Evolutionary conservation across 2,329 filamentous ascomycete genomes (phyloP).

Genomic region (Cladosporium sp.): DNA sequence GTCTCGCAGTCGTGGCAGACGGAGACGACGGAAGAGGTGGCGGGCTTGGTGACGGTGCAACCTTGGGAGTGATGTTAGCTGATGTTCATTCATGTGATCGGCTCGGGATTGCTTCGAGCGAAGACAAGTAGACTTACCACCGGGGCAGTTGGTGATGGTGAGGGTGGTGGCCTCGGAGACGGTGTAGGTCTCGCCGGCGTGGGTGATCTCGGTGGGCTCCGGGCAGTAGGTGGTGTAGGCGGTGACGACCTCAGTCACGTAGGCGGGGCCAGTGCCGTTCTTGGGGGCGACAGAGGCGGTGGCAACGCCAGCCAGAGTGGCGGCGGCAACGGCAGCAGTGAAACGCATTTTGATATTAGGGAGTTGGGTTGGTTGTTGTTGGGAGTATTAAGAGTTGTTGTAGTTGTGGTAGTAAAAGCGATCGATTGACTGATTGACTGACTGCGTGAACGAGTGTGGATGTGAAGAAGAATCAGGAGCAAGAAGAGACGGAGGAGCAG

Average conservation of each 20-base stretch:
- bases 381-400: constrained; percentile 3
- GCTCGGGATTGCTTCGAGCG: too few species aligned
- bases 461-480: neutral
- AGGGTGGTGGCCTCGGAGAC: constrained; percentile 22
- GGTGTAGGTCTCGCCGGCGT: constrained; percentile 23
- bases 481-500: neutral
- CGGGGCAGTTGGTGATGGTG: constrained; percentile 27
- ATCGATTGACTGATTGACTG: neutral
- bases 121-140: constrained; percentile 4
- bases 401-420: neutral
- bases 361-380: constrained; percentile 1
- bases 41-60: constrained; percentile 48
- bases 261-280: constrained; percentile 17
- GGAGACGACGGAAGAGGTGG: constrained; percentile 46
- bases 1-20: constrained; percentile 15
- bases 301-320: constrained; percentile 37
- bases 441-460: constrained; percentile 4
- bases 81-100: neutral
- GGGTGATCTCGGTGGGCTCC: constrained; percentile 24
- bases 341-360: constrained; percentile 46
- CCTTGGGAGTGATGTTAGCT: constrained; percentile 4
- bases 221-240: constrained; percentile 33
- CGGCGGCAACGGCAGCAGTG: constrained; percentile 31
- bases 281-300: constrained; percentile 33
- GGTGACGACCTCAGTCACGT: constrained; percentile 30